Evolutionary conservation across 306 rosid species (phyloP), one percentile per base, ranked within the genome.

Genomic region (Cicer judaicum): DNA sequence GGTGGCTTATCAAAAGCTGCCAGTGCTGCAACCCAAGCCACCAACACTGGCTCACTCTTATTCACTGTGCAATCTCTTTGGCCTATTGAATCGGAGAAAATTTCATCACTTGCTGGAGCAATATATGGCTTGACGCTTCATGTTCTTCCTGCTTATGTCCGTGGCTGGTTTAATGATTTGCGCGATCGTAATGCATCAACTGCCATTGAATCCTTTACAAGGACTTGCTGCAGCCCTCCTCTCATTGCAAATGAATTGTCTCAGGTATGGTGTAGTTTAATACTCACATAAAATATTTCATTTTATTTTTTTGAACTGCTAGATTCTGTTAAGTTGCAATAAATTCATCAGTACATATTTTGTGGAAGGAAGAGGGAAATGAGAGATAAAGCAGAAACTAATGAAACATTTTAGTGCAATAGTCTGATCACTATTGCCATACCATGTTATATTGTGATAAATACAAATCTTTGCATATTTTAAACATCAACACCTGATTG

Each of bases 141-240:
- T 77, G 84, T 91, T 86, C 97, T 94, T 81, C 98, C 98, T 48
- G 98, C 98, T 66, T 94, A 91, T 81, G 94, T 94, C 46, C 92
- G 98, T 64, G 90, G 85, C 68, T 94, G 98, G 98, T 90, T 87
- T 76, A 85, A 79, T 71, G 84, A 87, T 80, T 76, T 94, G 79
- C 98, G 96, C 44, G 96, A 94, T 72, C 98, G 98, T 60, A 87
- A 87, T 56, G 70, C 69, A 18, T 87, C 84, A 57, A 76, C 83
- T 83, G 87, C 41, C 77, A 88, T 91, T 82, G 98, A 94, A 84
- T 91, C 91, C 77, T 91, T 90, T 79, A 94, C 97, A 48, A 86
- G 85, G 84, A 75, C 88, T 53, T 91, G 85, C 87, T 91, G 98
- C 82, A 91, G 98, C 77, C 98, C 98, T 42, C 84, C 90, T 78